Evolutionary conservation across 2,329 filamentous ascomycete species (phyloP).

Genomic region (Epichloe gansuensis): DNA sequence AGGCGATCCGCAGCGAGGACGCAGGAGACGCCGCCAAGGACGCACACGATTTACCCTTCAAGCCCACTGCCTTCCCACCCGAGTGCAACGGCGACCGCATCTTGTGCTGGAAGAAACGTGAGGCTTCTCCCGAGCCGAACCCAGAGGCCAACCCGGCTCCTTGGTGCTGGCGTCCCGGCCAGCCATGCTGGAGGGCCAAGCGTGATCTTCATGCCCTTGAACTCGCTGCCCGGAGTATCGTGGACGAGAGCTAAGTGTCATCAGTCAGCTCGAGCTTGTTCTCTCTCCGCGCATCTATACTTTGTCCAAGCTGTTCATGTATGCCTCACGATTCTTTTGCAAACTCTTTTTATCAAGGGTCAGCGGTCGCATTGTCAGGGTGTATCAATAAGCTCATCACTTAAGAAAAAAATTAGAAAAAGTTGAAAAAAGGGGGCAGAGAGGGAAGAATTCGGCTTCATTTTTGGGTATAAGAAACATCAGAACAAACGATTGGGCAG

Average conservation of each 20-base stretch:
- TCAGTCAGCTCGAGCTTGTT: neutral
- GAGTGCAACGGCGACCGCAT: conserved; percentile 4
- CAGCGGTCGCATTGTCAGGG: neutral
- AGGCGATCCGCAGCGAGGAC: conserved; percentile 12
- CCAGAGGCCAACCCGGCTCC: conserved; percentile 13
- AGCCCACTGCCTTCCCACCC: conserved; percentile 16
- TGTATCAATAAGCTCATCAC: neutral
- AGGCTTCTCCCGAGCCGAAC: conserved; percentile 9
- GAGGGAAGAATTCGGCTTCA: neutral
- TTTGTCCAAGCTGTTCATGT: neutral
- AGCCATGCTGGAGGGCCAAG: conserved; percentile 30
- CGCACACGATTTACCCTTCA: conserved; percentile 14
- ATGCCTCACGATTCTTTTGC: neutral
- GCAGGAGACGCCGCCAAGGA: conserved; percentile 5
- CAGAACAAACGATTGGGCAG: neutral
- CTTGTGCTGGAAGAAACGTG: conserved; percentile 8
- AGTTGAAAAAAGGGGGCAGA: neutral
- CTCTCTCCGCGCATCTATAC: neutral
- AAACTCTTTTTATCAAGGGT: neutral
- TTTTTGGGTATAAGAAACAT: neutral
- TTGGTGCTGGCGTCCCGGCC: conserved; percentile 24
- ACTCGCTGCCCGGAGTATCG: conserved; percentile 16
- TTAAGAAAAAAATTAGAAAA: neutral
- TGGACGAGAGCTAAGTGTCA: conserved; percentile 6
- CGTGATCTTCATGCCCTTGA: conserved; percentile 19